A percentile compares a stretch with the other conserved stretches of the same genome.
Conservation (phyloP, 441 rosid genomes). For the Jatropha podagrica region DNA sequence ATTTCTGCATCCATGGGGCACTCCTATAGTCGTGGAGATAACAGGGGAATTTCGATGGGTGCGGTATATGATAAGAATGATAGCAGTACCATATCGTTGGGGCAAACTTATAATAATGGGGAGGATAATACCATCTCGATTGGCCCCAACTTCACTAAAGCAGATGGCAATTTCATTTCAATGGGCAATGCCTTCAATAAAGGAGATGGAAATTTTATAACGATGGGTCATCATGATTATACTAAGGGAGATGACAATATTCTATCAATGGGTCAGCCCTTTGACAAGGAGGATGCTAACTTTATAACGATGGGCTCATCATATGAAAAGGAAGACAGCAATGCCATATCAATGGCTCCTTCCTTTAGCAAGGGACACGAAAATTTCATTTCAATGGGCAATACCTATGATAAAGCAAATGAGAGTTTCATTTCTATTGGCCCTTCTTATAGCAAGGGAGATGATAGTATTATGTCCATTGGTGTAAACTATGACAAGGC, state of each 20-base stretch:
- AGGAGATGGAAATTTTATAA: slow-evolving; percentile 36
- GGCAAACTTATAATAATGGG: slow-evolving; percentile 39
- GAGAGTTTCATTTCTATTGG: slow-evolving; percentile 43
- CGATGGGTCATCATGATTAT: slow-evolving; percentile 36
- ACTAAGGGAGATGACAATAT: slow-evolving; percentile 37
- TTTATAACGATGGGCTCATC: slow-evolving; percentile 41
- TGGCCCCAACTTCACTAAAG: slow-evolving; percentile 29
- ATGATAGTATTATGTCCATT: slow-evolving; percentile 33
- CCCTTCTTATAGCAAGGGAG: slow-evolving; percentile 35
- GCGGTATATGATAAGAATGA: slow-evolving; percentile 30
- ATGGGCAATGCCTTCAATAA: slow-evolving; percentile 33
- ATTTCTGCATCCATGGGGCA: slow-evolving; percentile 37
- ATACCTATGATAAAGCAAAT: slow-evolving; percentile 32
- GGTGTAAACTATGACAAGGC: slow-evolving; percentile 34
- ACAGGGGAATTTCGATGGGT: slow-evolving; percentile 31
- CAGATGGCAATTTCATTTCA: slow-evolving; percentile 31
- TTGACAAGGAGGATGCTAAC: slow-evolving; percentile 36
- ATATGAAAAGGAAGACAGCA: slow-evolving; percentile 38
- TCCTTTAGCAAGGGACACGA: slow-evolving; percentile 38
- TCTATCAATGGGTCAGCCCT: slow-evolving; percentile 43
- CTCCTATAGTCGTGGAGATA: slow-evolving; percentile 33
- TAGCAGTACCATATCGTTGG: slow-evolving; percentile 29
- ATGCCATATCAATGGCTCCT: slow-evolving; percentile 35
- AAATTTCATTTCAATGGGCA: slow-evolving; percentile 41
- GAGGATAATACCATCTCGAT: slow-evolving; percentile 38